Percentiles rank a stretch among this genome's conserved stretches.
Evolutionary conservation across 2,329 filamentous ascomycete species (phyloP).

Genomic region (Aspergillus jensenii): DNA sequence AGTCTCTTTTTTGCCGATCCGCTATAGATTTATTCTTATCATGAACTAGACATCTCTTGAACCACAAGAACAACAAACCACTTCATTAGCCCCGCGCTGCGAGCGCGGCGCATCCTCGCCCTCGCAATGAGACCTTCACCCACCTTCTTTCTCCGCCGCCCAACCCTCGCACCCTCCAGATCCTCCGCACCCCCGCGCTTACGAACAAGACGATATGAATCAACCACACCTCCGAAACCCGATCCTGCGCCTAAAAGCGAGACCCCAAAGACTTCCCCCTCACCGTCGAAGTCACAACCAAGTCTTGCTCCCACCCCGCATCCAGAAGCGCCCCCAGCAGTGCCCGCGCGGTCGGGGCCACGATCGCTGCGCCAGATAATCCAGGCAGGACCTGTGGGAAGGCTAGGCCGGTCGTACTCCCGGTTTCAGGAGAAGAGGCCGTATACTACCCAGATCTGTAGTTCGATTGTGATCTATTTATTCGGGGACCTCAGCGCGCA

Average conservation of each 20-base stretch:
- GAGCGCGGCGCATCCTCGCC: background rate
- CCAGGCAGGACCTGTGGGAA: slow-evolving; percentile 32
- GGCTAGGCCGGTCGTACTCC: slow-evolving; percentile 55
- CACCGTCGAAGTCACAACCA: background rate
- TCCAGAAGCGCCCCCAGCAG: slow-evolving; percentile 17
- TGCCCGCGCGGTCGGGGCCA: slow-evolving; percentile 15
- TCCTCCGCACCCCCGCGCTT: slow-evolving; percentile 7
- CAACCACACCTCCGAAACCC: slow-evolving; percentile 9
- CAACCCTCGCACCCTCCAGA: slow-evolving; percentile 8
- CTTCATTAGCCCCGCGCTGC: background rate
- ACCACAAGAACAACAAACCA: background rate
- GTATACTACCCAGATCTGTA: slow-evolving; percentile 75
- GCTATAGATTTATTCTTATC: background rate
- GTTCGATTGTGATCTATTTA: slow-evolving; percentile 74
- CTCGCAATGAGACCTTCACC: slow-evolving; percentile 14
- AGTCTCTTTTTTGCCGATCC: background rate
- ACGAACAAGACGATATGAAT: slow-evolving; percentile 16
- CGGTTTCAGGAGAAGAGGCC: slow-evolving; percentile 70
- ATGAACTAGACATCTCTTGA: background rate
- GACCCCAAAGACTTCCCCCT: background rate
- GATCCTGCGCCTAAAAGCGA: slow-evolving; percentile 8
- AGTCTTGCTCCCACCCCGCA: slow-evolving; percentile 20
- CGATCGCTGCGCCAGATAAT: slow-evolving; percentile 33
- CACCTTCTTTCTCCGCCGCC: slow-evolving; percentile 11
- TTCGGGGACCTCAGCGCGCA: slow-evolving; percentile 77